Base-by-base conservation (phyloP, 139 green algal genomes). In the Chlorella sorokiniana region DNA sequence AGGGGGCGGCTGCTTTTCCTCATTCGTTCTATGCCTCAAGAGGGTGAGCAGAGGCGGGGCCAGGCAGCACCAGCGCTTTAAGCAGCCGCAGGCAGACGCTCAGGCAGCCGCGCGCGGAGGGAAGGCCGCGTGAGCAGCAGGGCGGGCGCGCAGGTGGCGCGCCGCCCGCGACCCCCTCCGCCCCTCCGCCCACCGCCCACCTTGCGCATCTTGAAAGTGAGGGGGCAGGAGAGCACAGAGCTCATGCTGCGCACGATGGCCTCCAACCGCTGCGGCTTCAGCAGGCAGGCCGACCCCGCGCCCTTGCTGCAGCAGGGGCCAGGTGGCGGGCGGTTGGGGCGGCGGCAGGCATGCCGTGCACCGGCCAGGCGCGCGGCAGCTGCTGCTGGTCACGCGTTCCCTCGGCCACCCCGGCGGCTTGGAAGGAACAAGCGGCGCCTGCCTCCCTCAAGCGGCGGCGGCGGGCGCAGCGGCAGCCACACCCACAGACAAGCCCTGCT, bases 121-220 rank as follows among this genome's bases (percentile, higher is more conserved):
- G n/a, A n/a, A n/a, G n/a, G n/a, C n/a, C n/a, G n/a, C n/a, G n/a
- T n/a, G n/a, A n/a, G n/a, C n/a, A n/a, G n/a, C n/a, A n/a, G n/a
- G n/a, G n/a, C n/a, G n/a, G n/a, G n/a, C n/a, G n/a, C n/a, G n/a
- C n/a, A n/a, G n/a, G n/a, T n/a, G n/a, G 14, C 48, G 48, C 48
- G 11, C 48, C 16, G 14, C 48, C 48, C 48, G 14, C 11, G 11
- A 25, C 11, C 48, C 48, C 14, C 48, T 22, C 56, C 29, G 22
- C 56, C 56, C 29, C 18, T n/a, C 16, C 18, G 18, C 16, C 56
- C 38, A 38, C 1, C 27, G 69, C 85, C 81, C 44, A 86, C 92
- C 82, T 90, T 96, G 67, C 94, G 89, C 35, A 94, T 91, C 89
- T 99, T 99, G 67, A 99, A 84, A 4, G 96, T 99, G 48, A 99